Base-by-base conservation (phyloP, 116 monocot genomes). In the Cymodocea nodosa region DNA sequence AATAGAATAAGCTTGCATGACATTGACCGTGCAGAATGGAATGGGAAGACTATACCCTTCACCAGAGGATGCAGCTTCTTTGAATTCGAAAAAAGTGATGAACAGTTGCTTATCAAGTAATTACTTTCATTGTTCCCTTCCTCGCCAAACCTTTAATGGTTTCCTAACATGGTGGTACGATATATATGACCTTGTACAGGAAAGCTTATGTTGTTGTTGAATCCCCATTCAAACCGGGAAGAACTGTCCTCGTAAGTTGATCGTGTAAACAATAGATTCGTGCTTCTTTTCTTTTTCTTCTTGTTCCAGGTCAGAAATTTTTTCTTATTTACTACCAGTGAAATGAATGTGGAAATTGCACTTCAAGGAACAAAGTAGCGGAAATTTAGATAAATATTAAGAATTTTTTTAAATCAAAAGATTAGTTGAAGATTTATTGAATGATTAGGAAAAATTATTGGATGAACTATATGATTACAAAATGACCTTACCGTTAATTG, bases 21-120 rank as follows among this genome's bases (percentile, higher is more conserved):
- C 9, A 23, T 37, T 61, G 6, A 9, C 61, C n/a, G 6, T 61
- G 34, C 50, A 87, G 86, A 86, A 66, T 91, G 90, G 90, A 77
- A 90, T 8, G 40, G 75, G 8, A 25, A 75, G 24, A 37, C 7
- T 24, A 82, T 86, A 11, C 90, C 90, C 52, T 84, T 84, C 44
- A 86, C 82, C 9, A 84, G 78, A 62, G 84, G 91, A n/a, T 80
- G 84, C 73, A 91, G 82, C 75, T 80, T 91, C 65, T 86, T 64
- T 56, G 66, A 76, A 66, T 84, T 79, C 69, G 66, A 72, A 50
- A 51, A 18, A 61, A 53, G 69, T 6, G 68, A 17, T 6, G 65
- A 73, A 14, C 12, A 11, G 5, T 54, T 80, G 30, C 61, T 76
- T 44, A 87, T 91, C 56, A 78, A 82, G 87, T 91, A 79, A 44